phyloP scores from a whole-genome alignment of 1,139 yeast genomes.

The Nakaseomyces sp. region DNA sequence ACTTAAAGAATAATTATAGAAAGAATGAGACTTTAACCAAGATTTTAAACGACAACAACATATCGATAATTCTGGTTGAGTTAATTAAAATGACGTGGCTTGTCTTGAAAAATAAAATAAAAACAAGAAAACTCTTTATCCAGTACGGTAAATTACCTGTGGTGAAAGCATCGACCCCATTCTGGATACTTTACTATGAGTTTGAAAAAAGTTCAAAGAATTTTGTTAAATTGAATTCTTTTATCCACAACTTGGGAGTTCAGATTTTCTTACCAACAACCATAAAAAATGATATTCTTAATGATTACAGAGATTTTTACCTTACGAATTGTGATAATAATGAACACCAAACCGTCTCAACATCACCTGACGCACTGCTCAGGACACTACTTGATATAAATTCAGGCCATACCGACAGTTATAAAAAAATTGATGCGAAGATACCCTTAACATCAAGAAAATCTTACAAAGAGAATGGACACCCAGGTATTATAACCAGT shows the following conservation, averaged over 20 bases:
- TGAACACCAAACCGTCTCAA: conserved; percentile 11
- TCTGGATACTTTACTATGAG: conserved; percentile 51
- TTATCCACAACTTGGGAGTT: conserved; percentile 38
- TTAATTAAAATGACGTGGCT: conserved; percentile 35
- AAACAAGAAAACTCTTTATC: conserved; percentile 39
- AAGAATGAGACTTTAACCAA: conserved; percentile 20
- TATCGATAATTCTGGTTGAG: conserved; percentile 34
- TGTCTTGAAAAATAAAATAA: conserved; percentile 28
- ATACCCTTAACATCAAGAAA: conserved; percentile 14
- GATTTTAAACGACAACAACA: conserved; percentile 30
- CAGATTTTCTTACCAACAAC: conserved; percentile 42
- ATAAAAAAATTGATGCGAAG: conserved; percentile 26
- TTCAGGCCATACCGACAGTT: conserved; percentile 23
- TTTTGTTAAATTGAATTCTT: conserved; percentile 36
- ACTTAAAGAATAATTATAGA: conserved; percentile 14
- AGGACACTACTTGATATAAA: conserved; percentile 12
- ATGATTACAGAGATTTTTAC: conserved; percentile 30
- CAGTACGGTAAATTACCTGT: conserved; percentile 34
- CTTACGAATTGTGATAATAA: conserved; percentile 25
- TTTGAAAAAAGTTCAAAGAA: conserved; percentile 42
- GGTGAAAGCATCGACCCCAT: conserved; percentile 37
- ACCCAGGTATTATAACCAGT: conserved; percentile 50
- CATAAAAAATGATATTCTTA: conserved; percentile 38
- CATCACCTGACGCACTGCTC: conserved; percentile 1
- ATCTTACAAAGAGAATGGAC: conserved; percentile 40